Evolutionary conservation across 73 alveolate species (phyloP).

Genomic region (Paramecium primaurelia): DNA sequence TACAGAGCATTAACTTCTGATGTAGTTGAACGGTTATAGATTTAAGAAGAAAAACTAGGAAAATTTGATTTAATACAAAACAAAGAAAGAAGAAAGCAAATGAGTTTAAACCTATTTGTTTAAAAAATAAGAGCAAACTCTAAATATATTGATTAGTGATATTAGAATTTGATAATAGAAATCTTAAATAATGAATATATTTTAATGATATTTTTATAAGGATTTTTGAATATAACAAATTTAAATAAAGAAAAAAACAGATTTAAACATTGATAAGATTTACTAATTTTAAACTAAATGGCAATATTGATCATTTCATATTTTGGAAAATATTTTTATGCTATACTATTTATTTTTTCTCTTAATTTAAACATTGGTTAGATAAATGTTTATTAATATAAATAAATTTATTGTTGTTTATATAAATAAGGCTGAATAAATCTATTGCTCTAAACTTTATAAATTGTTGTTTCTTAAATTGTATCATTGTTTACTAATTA

Average conservation of each 20-base stretch:
- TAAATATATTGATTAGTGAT: neutral
- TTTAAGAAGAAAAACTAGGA: neutral
- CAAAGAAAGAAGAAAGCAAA: neutral
- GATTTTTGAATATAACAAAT: neutral
- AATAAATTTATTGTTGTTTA: no score
- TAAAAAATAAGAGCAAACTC: neutral
- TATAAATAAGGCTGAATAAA: no score
- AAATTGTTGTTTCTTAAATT: no score
- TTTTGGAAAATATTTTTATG: no score
- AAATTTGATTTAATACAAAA: neutral
- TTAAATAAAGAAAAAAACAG: neutral
- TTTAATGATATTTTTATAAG: neutral
- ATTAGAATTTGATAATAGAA: neutral
- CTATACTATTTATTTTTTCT: neutral
- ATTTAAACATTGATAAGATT: no score
- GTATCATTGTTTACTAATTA: no score
- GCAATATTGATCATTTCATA: no score
- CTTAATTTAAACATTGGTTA: no score
- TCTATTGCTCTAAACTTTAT: no score
- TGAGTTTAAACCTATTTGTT: neutral
- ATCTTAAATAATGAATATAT: neutral
- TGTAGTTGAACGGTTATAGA: neutral
- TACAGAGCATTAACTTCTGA: conserved; percentile 2
- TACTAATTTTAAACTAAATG: no score
- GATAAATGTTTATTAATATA: no score